Evolutionary conservation across 1,139 yeast genomes (phyloP).

Genomic region (Geotrichum siamense): DNA sequence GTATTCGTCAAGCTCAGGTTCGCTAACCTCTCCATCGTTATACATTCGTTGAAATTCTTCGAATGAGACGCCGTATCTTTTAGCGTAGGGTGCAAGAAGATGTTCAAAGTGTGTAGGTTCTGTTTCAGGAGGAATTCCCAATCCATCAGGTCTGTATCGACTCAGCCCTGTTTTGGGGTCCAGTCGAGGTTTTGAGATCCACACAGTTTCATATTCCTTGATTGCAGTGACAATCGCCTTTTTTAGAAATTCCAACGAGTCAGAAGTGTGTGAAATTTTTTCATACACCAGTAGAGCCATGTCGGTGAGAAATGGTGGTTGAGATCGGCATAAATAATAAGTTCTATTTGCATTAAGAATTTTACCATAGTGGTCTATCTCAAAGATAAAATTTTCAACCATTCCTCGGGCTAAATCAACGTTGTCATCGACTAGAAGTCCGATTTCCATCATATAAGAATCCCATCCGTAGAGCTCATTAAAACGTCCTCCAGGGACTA

Average conservation of each 20-base stretch:
- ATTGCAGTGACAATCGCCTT: conserved; percentile 73
- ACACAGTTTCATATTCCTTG: conserved; percentile 73
- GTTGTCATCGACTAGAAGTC: conserved; percentile 62
- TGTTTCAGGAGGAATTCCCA: conserved; percentile 94
- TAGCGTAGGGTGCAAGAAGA: conserved; percentile 60
- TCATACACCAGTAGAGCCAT: conserved; percentile 72
- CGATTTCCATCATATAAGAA: conserved; percentile 86
- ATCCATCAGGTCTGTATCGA: conserved; percentile 83
- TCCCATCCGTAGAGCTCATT: conserved; percentile 98
- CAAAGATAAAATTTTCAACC: conserved; percentile 89
- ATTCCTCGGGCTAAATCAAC: conserved; percentile 75
- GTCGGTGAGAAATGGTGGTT: conserved; percentile 96
- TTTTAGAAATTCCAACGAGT: conserved; percentile 52
- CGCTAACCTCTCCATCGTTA: conserved; percentile 57
- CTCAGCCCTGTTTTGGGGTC: conserved; percentile 78
- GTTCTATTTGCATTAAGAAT: conserved; percentile 91
- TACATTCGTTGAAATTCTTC: conserved; percentile 67
- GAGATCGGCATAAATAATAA: conserved; percentile 85
- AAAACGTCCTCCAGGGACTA: conserved; percentile 96
- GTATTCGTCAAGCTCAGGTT: conserved; percentile 79
- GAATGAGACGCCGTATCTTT: conserved; percentile 53
- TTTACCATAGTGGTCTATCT: conserved; percentile 84
- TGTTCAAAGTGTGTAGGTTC: conserved; percentile 83
- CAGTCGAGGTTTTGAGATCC: conserved; percentile 69
- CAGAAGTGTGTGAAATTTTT: conserved; percentile 40